A percentile compares a stretch with the other conserved stretches of the same genome.
phyloP scores from a whole-genome alignment of 2,329 filamentous ascomycete species.

The Fusarium vanettenii region DNA sequence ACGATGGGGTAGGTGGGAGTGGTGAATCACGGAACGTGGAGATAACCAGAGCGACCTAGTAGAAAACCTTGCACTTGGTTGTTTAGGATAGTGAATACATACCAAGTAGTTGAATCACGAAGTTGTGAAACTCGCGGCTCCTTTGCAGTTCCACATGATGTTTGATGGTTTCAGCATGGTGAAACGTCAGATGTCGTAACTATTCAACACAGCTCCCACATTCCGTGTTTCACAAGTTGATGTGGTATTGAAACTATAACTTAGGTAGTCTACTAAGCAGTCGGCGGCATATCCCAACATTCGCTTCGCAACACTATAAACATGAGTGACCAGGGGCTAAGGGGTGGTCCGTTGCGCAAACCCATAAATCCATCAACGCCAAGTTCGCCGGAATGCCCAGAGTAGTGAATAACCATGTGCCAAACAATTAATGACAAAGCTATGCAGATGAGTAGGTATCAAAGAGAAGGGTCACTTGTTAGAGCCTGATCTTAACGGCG shows the following conservation, averaged over 20 bases:
- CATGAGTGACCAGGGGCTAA: slow-evolving; percentile 10
- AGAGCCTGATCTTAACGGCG: slow-evolving; percentile 78
- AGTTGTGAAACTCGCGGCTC: slow-evolving; percentile 22
- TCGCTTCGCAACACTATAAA: slow-evolving; percentile 4
- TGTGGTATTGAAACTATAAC: slow-evolving; percentile 10
- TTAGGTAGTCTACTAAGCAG: background rate
- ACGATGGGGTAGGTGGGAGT: slow-evolving; percentile 4
- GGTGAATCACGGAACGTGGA: background rate
- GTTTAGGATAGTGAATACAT: background rate
- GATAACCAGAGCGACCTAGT: background rate
- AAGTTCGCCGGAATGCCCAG: background rate
- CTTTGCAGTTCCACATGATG: background rate
- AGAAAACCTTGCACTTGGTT: background rate
- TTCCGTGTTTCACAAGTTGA: slow-evolving; percentile 21
- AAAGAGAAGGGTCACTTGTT: background rate
- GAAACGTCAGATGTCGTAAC: slow-evolving; percentile 12
- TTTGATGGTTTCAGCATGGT: slow-evolving; percentile 24
- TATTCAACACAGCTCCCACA: slow-evolving; percentile 5
- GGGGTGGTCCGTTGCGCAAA: background rate
- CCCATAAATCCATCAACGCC: slow-evolving; percentile 21
- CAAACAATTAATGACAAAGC: background rate
- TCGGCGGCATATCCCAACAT: slow-evolving; percentile 23
- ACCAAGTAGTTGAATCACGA: background rate
- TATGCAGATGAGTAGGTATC: background rate
- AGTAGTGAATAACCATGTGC: background rate